phyloP scores from a whole-genome alignment of 768 basidiomycete genomes.

The Leccinum variicolor region DNA sequence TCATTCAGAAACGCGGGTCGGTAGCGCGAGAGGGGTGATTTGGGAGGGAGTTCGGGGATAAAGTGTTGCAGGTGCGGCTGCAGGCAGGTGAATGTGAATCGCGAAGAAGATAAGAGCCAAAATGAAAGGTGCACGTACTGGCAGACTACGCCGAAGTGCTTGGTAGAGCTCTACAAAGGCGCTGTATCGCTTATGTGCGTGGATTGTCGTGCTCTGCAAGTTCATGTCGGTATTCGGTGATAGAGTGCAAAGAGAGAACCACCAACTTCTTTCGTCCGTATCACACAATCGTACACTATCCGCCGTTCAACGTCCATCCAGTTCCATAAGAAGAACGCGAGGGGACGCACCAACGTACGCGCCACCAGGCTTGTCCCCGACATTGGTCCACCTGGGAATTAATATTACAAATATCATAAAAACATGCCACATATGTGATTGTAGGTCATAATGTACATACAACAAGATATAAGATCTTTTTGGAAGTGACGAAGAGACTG shows the following conservation, averaged over 20 bases:
- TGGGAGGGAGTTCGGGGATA: constrained; percentile 64
- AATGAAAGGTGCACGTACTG: constrained; percentile 35
- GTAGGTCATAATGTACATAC: too few species aligned
- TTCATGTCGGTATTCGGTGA: not conserved
- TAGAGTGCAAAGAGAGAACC: not conserved
- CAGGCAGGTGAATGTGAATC: not conserved
- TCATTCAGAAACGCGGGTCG: constrained; percentile 65
- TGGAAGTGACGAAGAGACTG: too few species aligned
- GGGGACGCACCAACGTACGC: constrained; percentile 58
- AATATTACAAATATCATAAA: too few species aligned
- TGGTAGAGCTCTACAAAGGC: constrained; percentile 56
- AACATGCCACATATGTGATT: too few species aligned
- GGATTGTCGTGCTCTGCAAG: constrained; percentile 55
- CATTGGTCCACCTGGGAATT: constrained; percentile 75
- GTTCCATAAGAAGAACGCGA: not conserved
- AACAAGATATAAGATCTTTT: too few species aligned
- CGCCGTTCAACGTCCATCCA: not conserved
- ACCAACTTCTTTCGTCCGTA: constrained; percentile 58
- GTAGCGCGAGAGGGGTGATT: constrained; percentile 64
- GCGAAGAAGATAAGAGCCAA: not conserved
- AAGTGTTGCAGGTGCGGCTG: constrained; percentile 45
- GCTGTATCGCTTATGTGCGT: constrained; percentile 64
- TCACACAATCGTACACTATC: constrained; percentile 65
- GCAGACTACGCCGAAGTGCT: constrained; percentile 47
- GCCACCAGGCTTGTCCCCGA: constrained; percentile 60